Evolutionary conservation across 2,329 filamentous ascomycete genomes (phyloP).

Genomic region (Colletotrichum trifolii): DNA sequence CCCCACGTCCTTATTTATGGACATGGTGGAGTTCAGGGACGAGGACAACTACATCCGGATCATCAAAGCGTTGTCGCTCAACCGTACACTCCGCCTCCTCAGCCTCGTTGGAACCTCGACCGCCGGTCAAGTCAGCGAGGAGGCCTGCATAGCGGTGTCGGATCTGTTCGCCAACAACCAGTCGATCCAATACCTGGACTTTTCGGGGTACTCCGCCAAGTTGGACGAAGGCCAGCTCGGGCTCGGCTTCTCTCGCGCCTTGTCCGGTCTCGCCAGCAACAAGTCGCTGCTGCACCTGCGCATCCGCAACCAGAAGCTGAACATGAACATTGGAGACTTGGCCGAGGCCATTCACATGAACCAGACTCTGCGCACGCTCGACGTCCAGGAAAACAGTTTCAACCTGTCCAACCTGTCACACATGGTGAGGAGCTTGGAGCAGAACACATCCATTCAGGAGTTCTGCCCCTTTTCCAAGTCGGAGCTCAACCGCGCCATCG

Average conservation of each 20-base stretch:
- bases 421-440: conserved; percentile 55
- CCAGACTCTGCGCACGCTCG: conserved; percentile 60
- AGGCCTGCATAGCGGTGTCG: conserved; percentile 60
- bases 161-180: conserved; percentile 63
- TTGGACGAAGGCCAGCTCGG: conserved; percentile 68
- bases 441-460: conserved; percentile 55
- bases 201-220: conserved; percentile 68
- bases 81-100: conserved; percentile 61
- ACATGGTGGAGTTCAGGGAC: conserved; percentile 67
- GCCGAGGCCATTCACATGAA: conserved; percentile 62
- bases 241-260: conserved; percentile 61
- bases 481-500: conserved; percentile 49
- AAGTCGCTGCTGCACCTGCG: conserved; percentile 60
- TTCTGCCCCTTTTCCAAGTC: conserved; percentile 55
- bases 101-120: conserved; percentile 66
- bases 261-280: conserved; percentile 59
- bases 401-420: conserved; percentile 63
- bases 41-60: conserved; percentile 64
- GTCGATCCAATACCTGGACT: conserved; percentile 63
- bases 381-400: conserved; percentile 66
- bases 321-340: conserved; percentile 64
- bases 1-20: conserved; percentile 61
- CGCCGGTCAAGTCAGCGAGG: conserved; percentile 56
- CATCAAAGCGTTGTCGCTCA: conserved; percentile 60
- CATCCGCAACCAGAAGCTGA: conserved; percentile 66